Evolutionary conservation across 2,329 filamentous ascomycete genomes (phyloP), one percentile per base, ranked within the genome.

Genomic region (Hymenotorrendiella dingleyae): DNA sequence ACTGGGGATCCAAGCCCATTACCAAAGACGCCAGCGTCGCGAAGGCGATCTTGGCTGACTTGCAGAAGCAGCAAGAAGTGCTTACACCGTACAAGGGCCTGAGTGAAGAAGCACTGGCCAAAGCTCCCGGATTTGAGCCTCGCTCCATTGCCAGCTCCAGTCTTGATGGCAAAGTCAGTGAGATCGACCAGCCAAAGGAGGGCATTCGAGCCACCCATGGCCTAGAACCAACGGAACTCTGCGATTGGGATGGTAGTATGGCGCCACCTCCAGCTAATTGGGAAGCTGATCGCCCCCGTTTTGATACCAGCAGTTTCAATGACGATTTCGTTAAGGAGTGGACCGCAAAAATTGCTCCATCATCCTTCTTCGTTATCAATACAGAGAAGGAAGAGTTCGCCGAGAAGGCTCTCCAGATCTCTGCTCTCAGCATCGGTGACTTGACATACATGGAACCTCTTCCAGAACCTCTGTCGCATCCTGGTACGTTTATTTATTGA

Each of bases 241-340:
- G 46, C 19, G 55, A 59, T 36, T 60, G 50, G 52, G 51, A 57
- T 41, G 49, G 48, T 5, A 35, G 24, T 4, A 52, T 51, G 48
- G 23, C 42, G 29, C 52, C 53, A 28, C 46, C 45, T 19, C 52
- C 54, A 30, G 29, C 30, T 39, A 50, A 56, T 23, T 58, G 56
- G 51, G 56, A 58, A 36, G 37, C 46, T 20, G 54, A 54, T 30
- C 47, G 57, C 22, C 29, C 36, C 11, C 20, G 3, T 5, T 58
- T 56, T 30, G 52, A 55, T 40, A 43, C 45, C 14, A 39, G 38
- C 17, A 20, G 30, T 17, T 58, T 51, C 34, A 45, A 58, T 11
- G 41, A 50, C 5, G 43, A 46, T 3, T 62, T 55, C 34, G 53
- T 61, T 24, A 35, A 37, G 24, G 54, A 58, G 38, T 62, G 60